These are phyloP conservation scores for Emmonsiellopsis sp. DNA, from an alignment of 2,329 filamentous ascomycete species.

Conservation along the genomic window DNA sequence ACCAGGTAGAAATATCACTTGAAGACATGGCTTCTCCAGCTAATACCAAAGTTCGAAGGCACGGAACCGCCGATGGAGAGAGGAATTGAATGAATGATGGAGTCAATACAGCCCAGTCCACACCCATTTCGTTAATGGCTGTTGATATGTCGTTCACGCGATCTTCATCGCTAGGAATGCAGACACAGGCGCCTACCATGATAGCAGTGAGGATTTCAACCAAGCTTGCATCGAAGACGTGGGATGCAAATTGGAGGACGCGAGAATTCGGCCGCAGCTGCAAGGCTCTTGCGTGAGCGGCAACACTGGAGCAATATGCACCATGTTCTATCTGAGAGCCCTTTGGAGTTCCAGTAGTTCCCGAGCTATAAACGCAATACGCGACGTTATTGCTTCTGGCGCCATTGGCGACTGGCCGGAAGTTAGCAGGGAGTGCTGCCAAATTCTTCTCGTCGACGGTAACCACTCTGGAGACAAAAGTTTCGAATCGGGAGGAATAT, in stretches of 20 bases:
- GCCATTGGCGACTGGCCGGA: conserved; percentile 5
- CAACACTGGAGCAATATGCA: conserved; percentile 46
- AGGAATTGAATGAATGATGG: conserved; percentile 42
- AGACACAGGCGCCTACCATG: conserved; percentile 47
- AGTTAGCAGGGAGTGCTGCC: conserved; percentile 7
- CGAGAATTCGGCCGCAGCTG: conserved; percentile 38
- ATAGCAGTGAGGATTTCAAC: conserved; percentile 44
- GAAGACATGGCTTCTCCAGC: conserved; percentile 16
- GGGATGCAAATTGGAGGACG: conserved; percentile 46
- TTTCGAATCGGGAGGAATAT: not conserved
- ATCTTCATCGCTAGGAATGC: conserved; percentile 45
- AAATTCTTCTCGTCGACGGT: conserved; percentile 8
- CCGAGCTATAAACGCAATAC: conserved; percentile 48
- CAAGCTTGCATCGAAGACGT: conserved; percentile 41
- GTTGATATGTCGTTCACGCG: conserved; percentile 42
- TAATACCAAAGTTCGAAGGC: conserved; percentile 24
- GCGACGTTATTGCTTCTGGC: conserved; percentile 24
- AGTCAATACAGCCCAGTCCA: conserved; percentile 47
- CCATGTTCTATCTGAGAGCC: conserved; percentile 46
- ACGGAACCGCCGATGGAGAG: conserved; percentile 28
- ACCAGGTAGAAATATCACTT: conserved; percentile 26
- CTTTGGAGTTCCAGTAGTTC: conserved; percentile 42
- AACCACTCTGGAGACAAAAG: conserved; percentile 4
- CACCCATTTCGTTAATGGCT: conserved; percentile 38
- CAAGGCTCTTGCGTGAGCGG: conserved; percentile 42